These are phyloP conservation scores for Neurospora sublineolata DNA, from an alignment of 495 filamentous ascomycete species.

Conservation along the genomic window DNA sequence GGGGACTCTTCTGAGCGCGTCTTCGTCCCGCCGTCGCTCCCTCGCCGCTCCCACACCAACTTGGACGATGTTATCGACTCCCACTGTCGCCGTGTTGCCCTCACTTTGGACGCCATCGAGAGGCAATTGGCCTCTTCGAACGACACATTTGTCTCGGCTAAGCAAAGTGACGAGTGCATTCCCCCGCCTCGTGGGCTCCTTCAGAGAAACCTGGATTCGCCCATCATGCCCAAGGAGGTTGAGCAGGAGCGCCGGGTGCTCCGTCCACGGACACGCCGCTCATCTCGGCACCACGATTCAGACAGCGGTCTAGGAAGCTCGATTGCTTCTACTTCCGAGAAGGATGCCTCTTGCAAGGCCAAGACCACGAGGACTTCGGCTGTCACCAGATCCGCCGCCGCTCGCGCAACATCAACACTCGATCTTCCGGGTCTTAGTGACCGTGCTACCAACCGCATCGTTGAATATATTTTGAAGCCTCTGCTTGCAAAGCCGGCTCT, in stretches of 20 bases:
- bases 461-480: constrained; percentile 42
- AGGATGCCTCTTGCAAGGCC: constrained; percentile 15
- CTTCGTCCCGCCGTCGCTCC: constrained; percentile 40
- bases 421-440: constrained; percentile 33
- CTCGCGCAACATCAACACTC: constrained; percentile 24
- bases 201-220: constrained; percentile 31
- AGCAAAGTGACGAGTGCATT: constrained; percentile 29
- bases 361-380: constrained; percentile 26
- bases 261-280: constrained; percentile 39
- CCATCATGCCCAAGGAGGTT: constrained; percentile 28
- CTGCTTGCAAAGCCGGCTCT: constrained; percentile 40
- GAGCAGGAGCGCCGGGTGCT: constrained; percentile 32
- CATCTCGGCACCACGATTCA: constrained; percentile 44
- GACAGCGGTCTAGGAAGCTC: constrained; percentile 52
- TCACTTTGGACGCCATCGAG: constrained; percentile 40
- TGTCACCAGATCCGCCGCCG: constrained; percentile 39
- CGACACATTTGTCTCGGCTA: constrained; percentile 21
- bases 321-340: constrained; percentile 31
- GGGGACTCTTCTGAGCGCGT: constrained; percentile 24
- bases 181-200: constrained; percentile 42
- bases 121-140: constrained; percentile 27
- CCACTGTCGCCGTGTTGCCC: constrained; percentile 41
- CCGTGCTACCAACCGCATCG: constrained; percentile 42
- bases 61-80: constrained; percentile 50
- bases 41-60: constrained; percentile 50